These are phyloP conservation scores for Lagenaria siceraria DNA, from an alignment of 306 rosid species.

Conservation along the genomic window DNA sequence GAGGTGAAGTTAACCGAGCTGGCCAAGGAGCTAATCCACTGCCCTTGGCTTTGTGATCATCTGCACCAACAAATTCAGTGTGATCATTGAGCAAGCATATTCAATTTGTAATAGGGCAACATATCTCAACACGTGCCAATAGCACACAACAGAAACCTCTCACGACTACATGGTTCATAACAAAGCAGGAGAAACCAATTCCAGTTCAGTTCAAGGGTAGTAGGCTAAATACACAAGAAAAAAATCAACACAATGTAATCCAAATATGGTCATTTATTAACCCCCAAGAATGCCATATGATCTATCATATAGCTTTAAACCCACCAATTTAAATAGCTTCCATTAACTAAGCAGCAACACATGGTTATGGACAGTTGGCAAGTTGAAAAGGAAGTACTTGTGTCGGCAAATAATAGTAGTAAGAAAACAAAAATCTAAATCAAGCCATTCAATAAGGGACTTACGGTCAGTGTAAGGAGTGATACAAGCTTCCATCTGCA, in stretches of 20 bases:
- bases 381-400: background rate
- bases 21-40: constrained; percentile 96
- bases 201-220: background rate
- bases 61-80: constrained; percentile 38
- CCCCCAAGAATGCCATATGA: background rate
- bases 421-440: background rate
- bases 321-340: background rate
- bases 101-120: background rate
- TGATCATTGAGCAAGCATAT: background rate
- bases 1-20: constrained; percentile 72
- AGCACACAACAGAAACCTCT: background rate
- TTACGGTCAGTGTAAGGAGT: constrained; percentile 69
- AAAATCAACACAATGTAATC: background rate
- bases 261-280: background rate
- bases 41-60: constrained; percentile 56
- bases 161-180: background rate
- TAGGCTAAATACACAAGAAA: background rate
- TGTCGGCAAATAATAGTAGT: background rate
- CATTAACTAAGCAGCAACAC: background rate
- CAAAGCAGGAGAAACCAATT: background rate
- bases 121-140: background rate
- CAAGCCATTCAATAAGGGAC: constrained; percentile 22
- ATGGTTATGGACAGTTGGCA: background rate
- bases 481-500: constrained; percentile 87
- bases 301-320: background rate